A percentile compares a stretch with the other conserved stretches of the same genome.
phyloP scores from a whole-genome alignment of 176 grass and related monocot genomes.

The Cenchrus americanus region DNA sequence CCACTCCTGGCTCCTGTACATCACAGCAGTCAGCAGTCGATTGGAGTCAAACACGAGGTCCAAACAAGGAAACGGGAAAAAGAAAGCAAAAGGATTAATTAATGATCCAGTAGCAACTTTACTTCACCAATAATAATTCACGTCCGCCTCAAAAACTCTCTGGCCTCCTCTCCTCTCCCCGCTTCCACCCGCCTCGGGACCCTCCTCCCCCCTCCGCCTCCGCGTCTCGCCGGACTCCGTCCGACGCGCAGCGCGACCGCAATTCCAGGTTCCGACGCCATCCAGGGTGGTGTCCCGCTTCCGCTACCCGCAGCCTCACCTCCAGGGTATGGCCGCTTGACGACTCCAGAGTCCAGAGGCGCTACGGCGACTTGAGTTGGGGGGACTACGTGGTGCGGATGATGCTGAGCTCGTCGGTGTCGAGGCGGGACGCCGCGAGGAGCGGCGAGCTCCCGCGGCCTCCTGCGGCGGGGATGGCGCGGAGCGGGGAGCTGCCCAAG shows the following conservation, averaged over 20 bases:
- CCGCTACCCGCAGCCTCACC: neutral
- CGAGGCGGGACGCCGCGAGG: constrained; percentile 44
- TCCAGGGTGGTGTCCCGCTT: neutral
- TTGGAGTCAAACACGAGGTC: constrained; percentile 1
- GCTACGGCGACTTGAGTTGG: neutral
- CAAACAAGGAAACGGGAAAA: neutral
- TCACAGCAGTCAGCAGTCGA: neutral
- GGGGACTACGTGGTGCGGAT: neutral
- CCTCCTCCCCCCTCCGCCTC: constrained; percentile 27
- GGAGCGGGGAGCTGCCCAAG: constrained; percentile 39
- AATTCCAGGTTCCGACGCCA: neutral
- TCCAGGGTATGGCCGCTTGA: constrained; percentile 11
- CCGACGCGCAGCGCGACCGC: neutral
- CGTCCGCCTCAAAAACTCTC: constrained; percentile 6
- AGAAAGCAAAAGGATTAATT: neutral
- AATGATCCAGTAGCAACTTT: neutral
- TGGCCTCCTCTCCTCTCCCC: neutral
- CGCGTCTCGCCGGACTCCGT: constrained; percentile 49
- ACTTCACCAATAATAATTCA: constrained; percentile 26
- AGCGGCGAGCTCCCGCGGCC: constrained; percentile 28
- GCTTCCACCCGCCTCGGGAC: neutral
- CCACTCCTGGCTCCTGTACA: neutral
- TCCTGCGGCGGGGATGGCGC: neutral
- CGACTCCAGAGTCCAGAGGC: neutral
- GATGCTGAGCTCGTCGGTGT: constrained; percentile 43